These are phyloP conservation scores for Cladophialophora chaetospira DNA, from an alignment of 2,329 filamentous ascomycete species.

Conservation along the genomic window DNA sequence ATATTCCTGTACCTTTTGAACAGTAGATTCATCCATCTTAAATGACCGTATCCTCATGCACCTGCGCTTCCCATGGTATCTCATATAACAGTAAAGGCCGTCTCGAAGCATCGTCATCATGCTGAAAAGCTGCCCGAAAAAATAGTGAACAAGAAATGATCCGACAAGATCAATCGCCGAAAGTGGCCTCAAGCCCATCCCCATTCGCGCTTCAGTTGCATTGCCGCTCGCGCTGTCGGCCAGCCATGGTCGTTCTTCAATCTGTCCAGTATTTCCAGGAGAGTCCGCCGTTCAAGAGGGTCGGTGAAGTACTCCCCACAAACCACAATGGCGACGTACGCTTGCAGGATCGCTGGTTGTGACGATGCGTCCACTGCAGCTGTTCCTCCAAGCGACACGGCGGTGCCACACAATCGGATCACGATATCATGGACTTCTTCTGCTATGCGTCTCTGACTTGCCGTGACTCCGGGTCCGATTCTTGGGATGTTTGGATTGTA, in stretches of 20 bases:
- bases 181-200: constrained; percentile 34
- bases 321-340: constrained; percentile 31
- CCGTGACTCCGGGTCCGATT: constrained; percentile 31
- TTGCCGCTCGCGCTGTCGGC: constrained; percentile 53
- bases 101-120: neutral
- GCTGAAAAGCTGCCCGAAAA: neutral
- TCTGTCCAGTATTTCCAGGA: constrained; percentile 38
- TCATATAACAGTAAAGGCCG: neutral
- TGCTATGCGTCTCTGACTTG: constrained; percentile 19
- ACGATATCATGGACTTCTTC: constrained; percentile 47
- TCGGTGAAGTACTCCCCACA: constrained; percentile 31
- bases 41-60: neutral
- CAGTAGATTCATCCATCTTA: too few species aligned
- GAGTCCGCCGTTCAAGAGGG: constrained; percentile 24
- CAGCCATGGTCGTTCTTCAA: constrained; percentile 56
- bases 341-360: constrained; percentile 56
- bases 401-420: constrained; percentile 60
- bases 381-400: constrained; percentile 61
- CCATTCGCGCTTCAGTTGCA: constrained; percentile 54
- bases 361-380: constrained; percentile 58
- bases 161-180: too few species aligned
- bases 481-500: constrained; percentile 36
- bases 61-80: neutral
- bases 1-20: too few species aligned
- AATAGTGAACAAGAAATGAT: too few species aligned